Evolutionary conservation across 257 asterid species (phyloP).

Genomic region (Nyctanthes arbortristis): DNA sequence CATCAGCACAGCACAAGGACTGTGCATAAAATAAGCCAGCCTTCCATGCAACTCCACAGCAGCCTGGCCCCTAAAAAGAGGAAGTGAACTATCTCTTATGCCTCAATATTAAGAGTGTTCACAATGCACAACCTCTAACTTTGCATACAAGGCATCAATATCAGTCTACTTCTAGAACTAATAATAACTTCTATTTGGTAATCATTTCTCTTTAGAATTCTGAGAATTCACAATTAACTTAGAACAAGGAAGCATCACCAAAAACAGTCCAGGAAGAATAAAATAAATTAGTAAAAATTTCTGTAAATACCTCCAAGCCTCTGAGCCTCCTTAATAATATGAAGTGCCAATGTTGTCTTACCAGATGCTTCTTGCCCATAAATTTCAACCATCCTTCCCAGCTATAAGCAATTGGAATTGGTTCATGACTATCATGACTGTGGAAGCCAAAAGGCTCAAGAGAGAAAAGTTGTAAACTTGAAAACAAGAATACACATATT

Average conservation of each 20-base stretch:
- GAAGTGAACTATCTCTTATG: no score
- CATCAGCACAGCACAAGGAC: neutral
- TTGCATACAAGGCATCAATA: neutral
- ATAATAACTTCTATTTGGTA: neutral
- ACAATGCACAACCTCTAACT: conserved; percentile 1
- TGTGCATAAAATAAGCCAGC: neutral
- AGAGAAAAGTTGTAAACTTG: neutral
- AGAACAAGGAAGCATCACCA: neutral
- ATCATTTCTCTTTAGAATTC: neutral
- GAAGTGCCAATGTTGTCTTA: conserved; percentile 94
- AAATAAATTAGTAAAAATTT: conserved; percentile 11
- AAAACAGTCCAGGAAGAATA: neutral
- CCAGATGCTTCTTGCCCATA: conserved; percentile 98
- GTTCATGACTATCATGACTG: conserved; percentile 17
- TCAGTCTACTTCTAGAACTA: neutral
- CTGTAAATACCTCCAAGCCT: conserved; percentile 77
- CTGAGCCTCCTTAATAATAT: conserved; percentile 92
- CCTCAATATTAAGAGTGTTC: no score
- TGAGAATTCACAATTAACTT: neutral
- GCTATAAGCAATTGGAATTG: conserved; percentile 25
- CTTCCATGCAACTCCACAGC: neutral
- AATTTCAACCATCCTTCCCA: conserved; percentile 95
- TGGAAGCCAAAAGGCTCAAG: conserved; percentile 2
- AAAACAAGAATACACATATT: neutral
- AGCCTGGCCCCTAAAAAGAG: no score